Base-by-base conservation (phyloP, 2,329 filamentous ascomycete genomes). In the Cadophora luteo-olivacea region DNA sequence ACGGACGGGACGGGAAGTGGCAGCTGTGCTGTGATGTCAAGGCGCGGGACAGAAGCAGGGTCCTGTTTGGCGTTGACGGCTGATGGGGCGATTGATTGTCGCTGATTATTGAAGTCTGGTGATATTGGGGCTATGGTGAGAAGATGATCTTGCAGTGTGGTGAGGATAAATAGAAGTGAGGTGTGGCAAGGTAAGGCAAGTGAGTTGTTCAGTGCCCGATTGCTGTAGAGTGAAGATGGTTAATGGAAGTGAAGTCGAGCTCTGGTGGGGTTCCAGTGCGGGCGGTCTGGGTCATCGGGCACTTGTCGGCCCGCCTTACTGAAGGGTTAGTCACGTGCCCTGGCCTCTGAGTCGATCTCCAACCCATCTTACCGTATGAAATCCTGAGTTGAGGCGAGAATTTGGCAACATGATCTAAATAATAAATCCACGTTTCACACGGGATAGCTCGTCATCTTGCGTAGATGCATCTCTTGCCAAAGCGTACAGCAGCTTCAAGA, bases 1-100 rank as follows among this genome's bases (percentile, higher is more conserved):
- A 33, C 55, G 55, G 16, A 33, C 6, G 5, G n/a, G 25, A 33
- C 55, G 55, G 33, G 33, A 58, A 24, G 19, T 24, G 33, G 32
- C 33, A 58, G 55, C 19, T 19, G 19, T 38, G 55, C 19, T 19
- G 19, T 38, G 33, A 58, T 58, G 32, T 38, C 55, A 58, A 41
- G n/a, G 32, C n/a, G 32, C 55, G 55, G 55, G 55, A 38, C 32
- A 22, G 33, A 12, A 38, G 33, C 55, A 58, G 33, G 55, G 55
- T 58, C 33, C 33, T 58, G 33, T 55, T 55, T 33, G 51, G 24
- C 14, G 24, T 54, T 54, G 51, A 29, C 12, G 24, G 24, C 12
- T 12, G 24, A 11, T 29, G 24, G 16, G 29, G 29, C 29, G 29
- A 29, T 29, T 29, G 29, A 29, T 54, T 24, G 51, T 16, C 51